Conservation (phyloP, 495 filamentous ascomycete species). For the Cercophora sp. region DNA sequence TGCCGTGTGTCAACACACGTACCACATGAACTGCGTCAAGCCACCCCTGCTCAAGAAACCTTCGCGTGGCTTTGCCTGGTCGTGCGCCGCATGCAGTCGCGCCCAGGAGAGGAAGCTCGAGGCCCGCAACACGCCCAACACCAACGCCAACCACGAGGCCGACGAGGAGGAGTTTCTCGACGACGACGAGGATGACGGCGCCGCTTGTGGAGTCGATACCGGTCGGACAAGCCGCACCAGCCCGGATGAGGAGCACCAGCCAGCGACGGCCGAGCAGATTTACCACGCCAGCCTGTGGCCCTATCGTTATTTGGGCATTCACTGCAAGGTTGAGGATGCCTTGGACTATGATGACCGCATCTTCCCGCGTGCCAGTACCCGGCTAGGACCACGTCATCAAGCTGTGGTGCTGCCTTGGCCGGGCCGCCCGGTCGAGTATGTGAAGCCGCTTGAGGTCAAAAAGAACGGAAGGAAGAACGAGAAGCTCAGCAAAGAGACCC, state of each 20-base stretch:
- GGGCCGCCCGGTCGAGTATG: constrained; percentile 79
- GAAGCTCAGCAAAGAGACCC: constrained; percentile 72
- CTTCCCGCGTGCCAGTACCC: constrained; percentile 91
- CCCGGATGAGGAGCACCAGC: constrained; percentile 54
- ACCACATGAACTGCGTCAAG: constrained; percentile 97
- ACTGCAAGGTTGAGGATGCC: constrained; percentile 94
- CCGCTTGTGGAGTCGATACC: constrained; percentile 72
- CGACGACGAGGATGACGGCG: constrained; percentile 80
- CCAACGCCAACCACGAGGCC: constrained; percentile 34
- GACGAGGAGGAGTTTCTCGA: constrained; percentile 36
- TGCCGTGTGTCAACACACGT: constrained; percentile 88
- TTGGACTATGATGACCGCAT: constrained; percentile 97
- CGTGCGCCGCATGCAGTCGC: constrained; percentile 91
- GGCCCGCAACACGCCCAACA: constrained; percentile 76
- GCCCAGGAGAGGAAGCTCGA: constrained; percentile 91
- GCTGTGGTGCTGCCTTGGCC: constrained; percentile 80
- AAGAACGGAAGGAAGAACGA: constrained; percentile 61
- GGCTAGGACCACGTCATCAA: constrained; percentile 88
- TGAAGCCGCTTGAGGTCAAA: constrained; percentile 83
- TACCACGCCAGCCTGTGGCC: constrained; percentile 93
- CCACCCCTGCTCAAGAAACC: constrained; percentile 94
- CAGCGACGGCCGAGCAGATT: constrained; percentile 83
- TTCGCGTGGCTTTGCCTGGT: constrained; percentile 96
- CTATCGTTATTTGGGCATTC: constrained; percentile 91
- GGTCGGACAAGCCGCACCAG: constrained; percentile 56